A percentile compares a stretch with the other conserved stretches of the same genome.
Evolutionary conservation across 768 basidiomycete species (phyloP).

Genomic region (Mycena chlorophos): DNA sequence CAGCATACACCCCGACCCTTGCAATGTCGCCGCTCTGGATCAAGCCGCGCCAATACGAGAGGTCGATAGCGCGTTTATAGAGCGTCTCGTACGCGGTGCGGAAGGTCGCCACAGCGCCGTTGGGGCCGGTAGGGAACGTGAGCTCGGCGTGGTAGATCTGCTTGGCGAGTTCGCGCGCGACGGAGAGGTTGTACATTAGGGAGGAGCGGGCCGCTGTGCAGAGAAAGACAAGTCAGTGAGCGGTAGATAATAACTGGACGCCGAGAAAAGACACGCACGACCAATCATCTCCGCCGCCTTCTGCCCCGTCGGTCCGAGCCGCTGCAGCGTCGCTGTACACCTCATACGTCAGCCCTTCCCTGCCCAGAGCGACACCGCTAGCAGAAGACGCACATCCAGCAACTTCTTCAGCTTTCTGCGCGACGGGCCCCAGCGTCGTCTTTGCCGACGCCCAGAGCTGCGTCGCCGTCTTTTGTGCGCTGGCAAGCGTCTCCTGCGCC

Average conservation of each 20-base stretch:
- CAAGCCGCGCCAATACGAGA: slow-evolving; percentile 61
- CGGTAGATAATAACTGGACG: not conserved
- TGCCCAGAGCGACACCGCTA: not conserved
- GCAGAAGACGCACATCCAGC: slow-evolving; percentile 29
- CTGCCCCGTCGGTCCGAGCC: slow-evolving; percentile 50
- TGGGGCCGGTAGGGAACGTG: slow-evolving; percentile 65
- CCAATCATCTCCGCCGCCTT: slow-evolving; percentile 58
- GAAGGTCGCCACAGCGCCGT: slow-evolving; percentile 52
- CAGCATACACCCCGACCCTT: slow-evolving; percentile 68
- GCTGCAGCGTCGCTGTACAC: slow-evolving; percentile 7
- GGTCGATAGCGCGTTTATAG: slow-evolving; percentile 59
- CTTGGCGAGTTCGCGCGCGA: slow-evolving; percentile 73
- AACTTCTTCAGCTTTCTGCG: slow-evolving; percentile 48
- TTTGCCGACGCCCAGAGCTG: slow-evolving; percentile 52
- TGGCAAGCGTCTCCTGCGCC: slow-evolving; percentile 64
- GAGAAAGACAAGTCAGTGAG: slow-evolving; percentile 16
- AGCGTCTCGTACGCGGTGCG: slow-evolving; percentile 62
- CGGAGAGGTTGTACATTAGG: slow-evolving; percentile 74
- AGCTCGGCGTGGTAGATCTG: slow-evolving; percentile 76
- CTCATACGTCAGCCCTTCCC: not conserved
- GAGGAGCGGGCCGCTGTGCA: slow-evolving; percentile 66
- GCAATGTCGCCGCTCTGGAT: slow-evolving; percentile 64
- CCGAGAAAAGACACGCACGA: slow-evolving; percentile 29
- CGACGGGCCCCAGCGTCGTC: too few species aligned
- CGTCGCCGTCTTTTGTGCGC: slow-evolving; percentile 57